phyloP scores from a whole-genome alignment of 2,329 filamentous ascomycete genomes.

The Acephala macrosclerotiorum region DNA sequence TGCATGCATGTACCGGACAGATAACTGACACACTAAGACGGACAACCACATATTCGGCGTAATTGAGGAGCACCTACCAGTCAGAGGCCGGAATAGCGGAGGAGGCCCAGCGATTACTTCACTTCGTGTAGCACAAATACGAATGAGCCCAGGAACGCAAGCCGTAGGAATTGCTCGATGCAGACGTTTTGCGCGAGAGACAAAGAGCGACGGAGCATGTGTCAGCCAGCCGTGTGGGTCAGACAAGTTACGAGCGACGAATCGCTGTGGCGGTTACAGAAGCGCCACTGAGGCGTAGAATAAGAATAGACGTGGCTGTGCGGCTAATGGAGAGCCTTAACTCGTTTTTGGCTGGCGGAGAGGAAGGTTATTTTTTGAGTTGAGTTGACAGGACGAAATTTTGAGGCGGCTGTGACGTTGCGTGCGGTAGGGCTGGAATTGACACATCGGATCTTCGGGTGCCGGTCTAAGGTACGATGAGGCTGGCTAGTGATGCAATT shows the following conservation, averaged over 20 bases:
- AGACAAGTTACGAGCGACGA: background rate
- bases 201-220: background rate
- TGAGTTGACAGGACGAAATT: background rate
- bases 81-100: background rate
- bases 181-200: background rate
- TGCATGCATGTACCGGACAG: constrained; percentile 2
- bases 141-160: background rate
- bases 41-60: constrained; percentile 7
- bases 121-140: background rate
- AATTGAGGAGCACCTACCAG: background rate
- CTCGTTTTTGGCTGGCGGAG: background rate
- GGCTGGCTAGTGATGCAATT: constrained; percentile 5
- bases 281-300: background rate
- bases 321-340: background rate
- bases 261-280: background rate
- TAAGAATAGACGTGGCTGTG: constrained; percentile 9
- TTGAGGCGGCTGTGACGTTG: background rate
- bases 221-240: constrained; percentile 4
- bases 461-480: background rate
- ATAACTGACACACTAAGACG: background rate
- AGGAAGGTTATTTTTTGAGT: background rate
- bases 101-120: background rate
- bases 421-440: background rate
- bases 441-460: background rate
- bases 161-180: background rate